Conservation (phyloP, 2,329 filamentous ascomycete genomes). For the Polychaeton citri region DNA sequence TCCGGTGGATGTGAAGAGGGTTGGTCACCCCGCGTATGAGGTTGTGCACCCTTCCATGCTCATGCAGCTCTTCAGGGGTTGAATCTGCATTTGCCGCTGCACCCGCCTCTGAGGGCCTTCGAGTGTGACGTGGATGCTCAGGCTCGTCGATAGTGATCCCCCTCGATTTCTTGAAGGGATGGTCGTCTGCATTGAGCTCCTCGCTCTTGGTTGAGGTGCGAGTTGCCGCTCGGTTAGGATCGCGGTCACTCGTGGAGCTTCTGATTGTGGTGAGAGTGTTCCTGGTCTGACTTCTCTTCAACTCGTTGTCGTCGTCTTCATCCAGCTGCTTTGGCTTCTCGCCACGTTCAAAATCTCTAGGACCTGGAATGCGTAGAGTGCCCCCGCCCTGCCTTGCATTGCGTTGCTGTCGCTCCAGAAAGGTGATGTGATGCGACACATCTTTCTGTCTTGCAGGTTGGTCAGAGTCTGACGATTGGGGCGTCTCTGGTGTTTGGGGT, state of each 20-base stretch:
- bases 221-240: conserved; percentile 4
- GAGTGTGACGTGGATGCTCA: conserved; percentile 27
- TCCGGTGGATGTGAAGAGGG: background rate
- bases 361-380: conserved; percentile 78
- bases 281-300: conserved; percentile 14
- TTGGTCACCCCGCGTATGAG: background rate
- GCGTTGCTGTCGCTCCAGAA: conserved; percentile 72
- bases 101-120: no score
- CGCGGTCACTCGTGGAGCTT: conserved; percentile 3
- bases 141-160: conserved; percentile 59
- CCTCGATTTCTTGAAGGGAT: conserved; percentile 25
- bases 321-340: conserved; percentile 52
- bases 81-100: conserved; percentile 8
- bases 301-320: conserved; percentile 26
- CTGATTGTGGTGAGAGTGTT: conserved; percentile 8
- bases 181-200: conserved; percentile 25
- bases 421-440: conserved; percentile 63
- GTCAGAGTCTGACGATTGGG: background rate
- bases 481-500: conserved; percentile 33
- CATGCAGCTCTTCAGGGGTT: conserved; percentile 8
- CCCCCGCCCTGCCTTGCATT: conserved; percentile 47
- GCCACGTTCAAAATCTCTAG: conserved; percentile 77
- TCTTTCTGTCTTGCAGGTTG: conserved; percentile 40
- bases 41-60: conserved; percentile 1
- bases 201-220: conserved; percentile 7